These are phyloP conservation scores for Saccharomycopsis lassenensis DNA, from an alignment of 805 yeast species.

Conservation along the genomic window DNA sequence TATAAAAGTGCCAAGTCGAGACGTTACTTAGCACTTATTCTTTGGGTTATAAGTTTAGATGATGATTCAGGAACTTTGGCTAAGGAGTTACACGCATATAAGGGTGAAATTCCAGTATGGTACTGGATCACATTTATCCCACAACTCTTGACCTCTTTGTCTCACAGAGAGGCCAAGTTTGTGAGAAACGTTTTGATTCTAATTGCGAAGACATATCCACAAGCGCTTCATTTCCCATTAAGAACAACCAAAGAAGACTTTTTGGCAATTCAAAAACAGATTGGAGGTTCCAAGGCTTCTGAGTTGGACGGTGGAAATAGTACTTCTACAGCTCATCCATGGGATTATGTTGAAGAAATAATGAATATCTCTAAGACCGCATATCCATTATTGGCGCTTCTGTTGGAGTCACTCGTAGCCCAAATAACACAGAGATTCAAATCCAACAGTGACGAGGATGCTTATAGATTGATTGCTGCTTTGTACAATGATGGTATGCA, in stretches of 20 bases:
- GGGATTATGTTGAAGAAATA: slow-evolving; percentile 88
- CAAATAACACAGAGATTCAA: slow-evolving; percentile 92
- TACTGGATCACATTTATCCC: slow-evolving; percentile 98
- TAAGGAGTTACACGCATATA: slow-evolving; percentile 79
- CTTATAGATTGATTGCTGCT: slow-evolving; percentile 88
- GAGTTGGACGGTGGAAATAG: slow-evolving; percentile 5
- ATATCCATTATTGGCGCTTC: slow-evolving; percentile 83
- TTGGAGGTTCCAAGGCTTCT: slow-evolving; percentile 20
- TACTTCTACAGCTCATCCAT: slow-evolving; percentile 44
- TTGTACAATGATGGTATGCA: slow-evolving; percentile 88
- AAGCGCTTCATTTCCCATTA: slow-evolving; percentile 91
- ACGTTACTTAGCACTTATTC: slow-evolving; percentile 72
- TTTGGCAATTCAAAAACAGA: slow-evolving; percentile 75
- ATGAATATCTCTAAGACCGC: slow-evolving; percentile 95
- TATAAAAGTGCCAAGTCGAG: slow-evolving; percentile 90
- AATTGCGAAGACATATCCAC: slow-evolving; percentile 95
- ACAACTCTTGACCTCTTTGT: slow-evolving; percentile 77
- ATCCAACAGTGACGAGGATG: slow-evolving; percentile 90
- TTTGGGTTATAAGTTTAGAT: slow-evolving; percentile 90
- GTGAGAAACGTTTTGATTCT: slow-evolving; percentile 81
- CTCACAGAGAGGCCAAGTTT: slow-evolving; percentile 83
- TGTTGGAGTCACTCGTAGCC: slow-evolving; percentile 89
- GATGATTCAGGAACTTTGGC: slow-evolving; percentile 73
- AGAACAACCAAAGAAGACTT: slow-evolving; percentile 93
- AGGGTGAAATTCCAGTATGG: slow-evolving; percentile 98